Evolutionary conservation across 208 protist species (phyloP).

Genomic region (Trypanosoma conorhini): DNA sequence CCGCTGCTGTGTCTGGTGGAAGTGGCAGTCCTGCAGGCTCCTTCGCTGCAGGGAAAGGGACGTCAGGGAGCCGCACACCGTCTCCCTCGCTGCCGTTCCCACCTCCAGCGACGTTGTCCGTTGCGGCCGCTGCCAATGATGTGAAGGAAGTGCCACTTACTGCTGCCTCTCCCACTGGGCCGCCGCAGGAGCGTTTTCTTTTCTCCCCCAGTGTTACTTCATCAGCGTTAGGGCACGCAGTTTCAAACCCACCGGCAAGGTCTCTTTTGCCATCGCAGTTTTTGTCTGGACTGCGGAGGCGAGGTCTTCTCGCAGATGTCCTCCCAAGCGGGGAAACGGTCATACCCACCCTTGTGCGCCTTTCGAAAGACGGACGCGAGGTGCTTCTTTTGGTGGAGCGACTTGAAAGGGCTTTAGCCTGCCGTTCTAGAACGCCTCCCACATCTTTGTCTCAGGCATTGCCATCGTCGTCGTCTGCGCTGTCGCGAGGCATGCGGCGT

Average conservation of each 20-base stretch:
- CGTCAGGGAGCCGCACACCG: background rate
- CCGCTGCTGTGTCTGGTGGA: background rate
- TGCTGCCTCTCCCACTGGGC: background rate
- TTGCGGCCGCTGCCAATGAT: background rate
- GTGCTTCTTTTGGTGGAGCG: slow-evolving; percentile 46
- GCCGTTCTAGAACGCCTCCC: too few relatives aligned
- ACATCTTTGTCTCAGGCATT: background rate
- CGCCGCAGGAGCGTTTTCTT: background rate
- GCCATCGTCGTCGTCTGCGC: background rate
- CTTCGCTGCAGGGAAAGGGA: background rate
- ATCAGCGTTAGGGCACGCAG: background rate
- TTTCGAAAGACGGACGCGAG: slow-evolving; percentile 44
- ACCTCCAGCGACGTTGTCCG: background rate
- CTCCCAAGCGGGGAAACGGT: slow-evolving; percentile 7
- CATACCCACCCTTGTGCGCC: slow-evolving; percentile 33
- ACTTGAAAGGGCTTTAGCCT: background rate
- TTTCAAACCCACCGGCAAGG: background rate
- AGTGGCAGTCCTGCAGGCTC: background rate
- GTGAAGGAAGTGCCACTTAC: background rate
- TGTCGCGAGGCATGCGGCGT: background rate
- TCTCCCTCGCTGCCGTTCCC: background rate
- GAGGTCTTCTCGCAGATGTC: slow-evolving; percentile 15
- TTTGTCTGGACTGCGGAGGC: background rate
- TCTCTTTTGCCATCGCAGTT: background rate
- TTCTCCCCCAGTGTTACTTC: slow-evolving; percentile 1